Evolutionary conservation across 768 basidiomycete species (phyloP), one percentile per base, ranked within the genome.

Genomic region (Psilocybe subaeruginosa): DNA sequence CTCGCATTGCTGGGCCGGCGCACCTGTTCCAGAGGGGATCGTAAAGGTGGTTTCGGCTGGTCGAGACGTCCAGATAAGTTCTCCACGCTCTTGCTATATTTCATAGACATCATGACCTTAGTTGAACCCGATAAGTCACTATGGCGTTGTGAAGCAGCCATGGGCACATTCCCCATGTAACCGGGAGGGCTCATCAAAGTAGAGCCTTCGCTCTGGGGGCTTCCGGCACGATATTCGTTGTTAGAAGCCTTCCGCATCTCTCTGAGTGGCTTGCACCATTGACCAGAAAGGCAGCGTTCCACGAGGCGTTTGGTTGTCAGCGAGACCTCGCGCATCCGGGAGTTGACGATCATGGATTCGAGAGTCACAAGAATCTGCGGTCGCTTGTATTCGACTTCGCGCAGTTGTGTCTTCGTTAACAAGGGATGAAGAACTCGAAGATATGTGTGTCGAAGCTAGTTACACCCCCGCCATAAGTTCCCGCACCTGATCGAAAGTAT

Each of bases 391-490:
- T 94, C 92, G 59, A 88, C 76, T 12, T 85, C 78, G 11, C 87
- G 87, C 5, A 99, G 81, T 73, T 99, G 97, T 0, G 97, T 99
- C 73, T 93, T 95, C 8, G 92, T 95, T 46, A 99, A 83, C 3
- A 99, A 87, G 0, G 97, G 97, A 70, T 99, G 93, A 14, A 99
- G 81, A 8, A 99, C 97, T 17, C 97, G 92, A 33, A 99, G 89
- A 72, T 95, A 99, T 0, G 97, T 99, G 72, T 99, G 97, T 52
- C 95, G 93, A 47, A 99, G 81, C 89, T 94, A 66, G 19, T 47
- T 2, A 3, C 6, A 58, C 19, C 33, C 41, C 49, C 23, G 23
- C 37, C 29, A 29, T 41, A 43, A 61, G 45, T 59, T 60, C 57
- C 37, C 37, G 19, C 58, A 55, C 31, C 16, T 47, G 45, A 39